Conservation (phyloP, 2,329 filamentous ascomycete species). For the Dothideomycetes sp. region DNA sequence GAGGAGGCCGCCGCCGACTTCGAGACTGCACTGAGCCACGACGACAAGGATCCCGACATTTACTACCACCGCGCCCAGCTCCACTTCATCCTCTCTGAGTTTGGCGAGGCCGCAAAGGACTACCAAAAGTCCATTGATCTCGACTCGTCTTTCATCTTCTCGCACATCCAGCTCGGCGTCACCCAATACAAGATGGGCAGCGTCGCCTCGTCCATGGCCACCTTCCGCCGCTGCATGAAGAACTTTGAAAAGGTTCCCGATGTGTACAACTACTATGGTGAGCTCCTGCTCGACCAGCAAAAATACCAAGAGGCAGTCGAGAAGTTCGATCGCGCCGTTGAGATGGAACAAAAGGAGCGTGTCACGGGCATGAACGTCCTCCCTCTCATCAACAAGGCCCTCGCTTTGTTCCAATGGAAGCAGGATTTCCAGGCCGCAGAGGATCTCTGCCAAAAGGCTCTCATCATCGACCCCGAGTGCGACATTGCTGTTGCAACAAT, state of each 20-base stretch:
- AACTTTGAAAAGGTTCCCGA: slow-evolving; percentile 95
- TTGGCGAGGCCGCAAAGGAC: slow-evolving; percentile 87
- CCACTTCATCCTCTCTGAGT: slow-evolving; percentile 94
- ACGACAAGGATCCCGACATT: slow-evolving; percentile 85
- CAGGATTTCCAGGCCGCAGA: slow-evolving; percentile 91
- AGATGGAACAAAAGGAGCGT: slow-evolving; percentile 93
- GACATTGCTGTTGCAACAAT: slow-evolving; percentile 98
- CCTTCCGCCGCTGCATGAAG: slow-evolving; percentile 94
- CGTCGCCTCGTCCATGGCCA: slow-evolving; percentile 95
- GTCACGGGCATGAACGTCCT: slow-evolving; percentile 95
- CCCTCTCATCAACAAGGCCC: slow-evolving; percentile 95
- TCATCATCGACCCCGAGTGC: slow-evolving; percentile 97
- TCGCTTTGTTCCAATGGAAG: slow-evolving; percentile 97
- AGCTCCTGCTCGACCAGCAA: slow-evolving; percentile 90
- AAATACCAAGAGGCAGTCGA: slow-evolving; percentile 93
- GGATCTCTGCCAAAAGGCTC: slow-evolving; percentile 90
- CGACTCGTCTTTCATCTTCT: slow-evolving; percentile 95
- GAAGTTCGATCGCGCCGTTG: slow-evolving; percentile 97
- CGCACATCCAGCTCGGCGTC: slow-evolving; percentile 96
- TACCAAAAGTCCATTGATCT: slow-evolving; percentile 99
- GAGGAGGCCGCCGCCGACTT: slow-evolving; percentile 85
- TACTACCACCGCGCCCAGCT: slow-evolving; percentile 98
- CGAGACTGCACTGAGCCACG: slow-evolving; percentile 70
- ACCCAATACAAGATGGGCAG: slow-evolving; percentile 99
- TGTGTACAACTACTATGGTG: slow-evolving; percentile 99